Percentiles rank a stretch among this genome's conserved stretches.
These are phyloP conservation scores for Lactarius psammicola DNA, from an alignment of 768 basidiomycete genomes.

Conservation along the genomic window DNA sequence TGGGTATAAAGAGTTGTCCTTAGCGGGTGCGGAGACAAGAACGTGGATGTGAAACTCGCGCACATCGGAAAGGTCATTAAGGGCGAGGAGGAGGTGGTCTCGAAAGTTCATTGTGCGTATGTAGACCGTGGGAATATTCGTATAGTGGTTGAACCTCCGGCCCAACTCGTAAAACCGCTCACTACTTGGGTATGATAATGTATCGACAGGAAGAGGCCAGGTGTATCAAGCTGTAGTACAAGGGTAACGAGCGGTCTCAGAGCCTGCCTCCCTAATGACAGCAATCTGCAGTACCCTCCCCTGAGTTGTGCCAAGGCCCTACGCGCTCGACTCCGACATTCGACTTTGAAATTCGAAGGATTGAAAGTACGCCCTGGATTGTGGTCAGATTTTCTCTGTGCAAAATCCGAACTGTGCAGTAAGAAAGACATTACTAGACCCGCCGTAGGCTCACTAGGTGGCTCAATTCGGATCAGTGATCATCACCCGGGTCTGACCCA, in stretches of 20 bases:
- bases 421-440: not conserved
- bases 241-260: not conserved
- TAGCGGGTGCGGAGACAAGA: constrained; percentile 65
- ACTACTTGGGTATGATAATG: not conserved
- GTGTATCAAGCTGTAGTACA: not conserved
- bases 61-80: constrained; percentile 12
- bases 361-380: not conserved
- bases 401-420: not conserved
- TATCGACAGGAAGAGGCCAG: too few relatives aligned
- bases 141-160: constrained; percentile 21
- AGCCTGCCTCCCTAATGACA: not conserved
- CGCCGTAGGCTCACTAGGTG: not conserved
- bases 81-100: constrained; percentile 21
- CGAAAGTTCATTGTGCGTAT: constrained; percentile 20
- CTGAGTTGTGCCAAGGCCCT: not conserved
- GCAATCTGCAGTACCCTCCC: not conserved
- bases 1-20: constrained; percentile 66
- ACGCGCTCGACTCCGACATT: not conserved
- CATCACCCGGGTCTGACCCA: too few relatives aligned
- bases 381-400: not conserved
- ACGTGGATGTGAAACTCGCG: constrained; percentile 68
- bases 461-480: not conserved
- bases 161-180: not conserved
- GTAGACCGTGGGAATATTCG: constrained; percentile 15
- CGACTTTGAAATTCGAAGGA: too few relatives aligned